Base-by-base conservation (phyloP, 306 rosid genomes). In the Dalbergia oliveri region DNA sequence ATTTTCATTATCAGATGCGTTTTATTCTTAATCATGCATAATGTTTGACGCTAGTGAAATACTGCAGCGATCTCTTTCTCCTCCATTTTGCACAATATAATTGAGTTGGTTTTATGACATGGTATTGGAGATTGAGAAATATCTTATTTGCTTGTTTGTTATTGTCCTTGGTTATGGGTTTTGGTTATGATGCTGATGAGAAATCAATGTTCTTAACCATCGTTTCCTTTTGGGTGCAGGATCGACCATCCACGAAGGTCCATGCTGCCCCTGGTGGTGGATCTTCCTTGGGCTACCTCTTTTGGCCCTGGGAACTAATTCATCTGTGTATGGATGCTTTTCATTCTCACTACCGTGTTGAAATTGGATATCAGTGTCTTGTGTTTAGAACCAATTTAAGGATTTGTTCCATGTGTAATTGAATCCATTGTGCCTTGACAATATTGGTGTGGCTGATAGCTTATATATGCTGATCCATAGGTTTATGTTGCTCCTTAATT, bases 181-280 rank as follows among this genome's bases (percentile, higher is more conserved):
- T 41, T 77, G 18, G 31, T 31, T 23, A 59, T 68, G 57, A 6
- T 68, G 44, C 41, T 37, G 41, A 2, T 13, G 77, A 64, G 31
- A 19, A 49, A 60, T 74, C 66, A 35, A 53, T n/a, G 60, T 0
- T 78, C 49, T n/a, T 37, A 54, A 51, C 23, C 35, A 19, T 73
- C 68, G 56, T 79, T 79, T 76, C 14, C 4, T 59, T 54, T 53
- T 44, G 71, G 73, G 35, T 76, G 85, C 85, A 92, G 97, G 97
- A 92, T 81, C 97, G 97, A 34, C 93, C 97, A 63, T 92, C 93
- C 2, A 92, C 94, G 34, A 90, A 92, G 84, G 97, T 92, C 79
- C 97, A 88, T 69, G 85, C 97, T 23, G 93, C 90, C 21, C 97
- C 94, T 0, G 97, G 97, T 9, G 97, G 97, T 2, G 93, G 97